A percentile compares a stretch with the other conserved stretches of the same genome.
Conservation (phyloP, 1,284 basidiomycete species). For the Afroboletus lepidellus region DNA sequence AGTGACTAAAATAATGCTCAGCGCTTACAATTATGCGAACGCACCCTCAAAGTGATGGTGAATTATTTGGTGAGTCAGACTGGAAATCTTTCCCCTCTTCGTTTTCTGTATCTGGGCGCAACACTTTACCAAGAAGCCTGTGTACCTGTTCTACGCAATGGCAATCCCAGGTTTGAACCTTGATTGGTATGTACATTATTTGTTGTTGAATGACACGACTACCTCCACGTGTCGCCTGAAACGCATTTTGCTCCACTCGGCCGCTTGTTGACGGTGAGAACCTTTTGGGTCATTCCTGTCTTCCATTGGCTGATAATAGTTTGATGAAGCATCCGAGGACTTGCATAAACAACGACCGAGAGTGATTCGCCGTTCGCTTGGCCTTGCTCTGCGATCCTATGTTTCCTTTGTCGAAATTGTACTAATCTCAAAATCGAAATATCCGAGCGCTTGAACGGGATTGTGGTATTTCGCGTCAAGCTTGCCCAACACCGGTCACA, state of each 20-base stretch:
- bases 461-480: neutral
- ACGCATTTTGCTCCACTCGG: slow-evolving; percentile 23
- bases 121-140: neutral
- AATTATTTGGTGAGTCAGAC: neutral
- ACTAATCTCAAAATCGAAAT: neutral
- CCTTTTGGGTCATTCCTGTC: neutral
- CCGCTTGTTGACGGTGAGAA: slow-evolving; percentile 11
- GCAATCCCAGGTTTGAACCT: neutral
- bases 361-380: slow-evolving; percentile 1
- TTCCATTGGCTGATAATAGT: slow-evolving; percentile 5
- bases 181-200: neutral
- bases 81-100: neutral
- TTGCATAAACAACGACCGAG: neutral
- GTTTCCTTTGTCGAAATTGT: slow-evolving; percentile 1
- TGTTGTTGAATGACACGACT: neutral
- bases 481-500: neutral
- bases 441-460: neutral
- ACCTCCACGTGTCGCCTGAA: slow-evolving; percentile 16
- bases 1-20: neutral
- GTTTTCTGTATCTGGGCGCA: neutral
- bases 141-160: neutral
- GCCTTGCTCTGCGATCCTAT: neutral
- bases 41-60: neutral
- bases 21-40: neutral
- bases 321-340: neutral